A percentile compares a stretch with the other conserved stretches of the same genome.
phyloP scores from a whole-genome alignment of 2,329 filamentous ascomycete species.

The Aureobasidium vineae region DNA sequence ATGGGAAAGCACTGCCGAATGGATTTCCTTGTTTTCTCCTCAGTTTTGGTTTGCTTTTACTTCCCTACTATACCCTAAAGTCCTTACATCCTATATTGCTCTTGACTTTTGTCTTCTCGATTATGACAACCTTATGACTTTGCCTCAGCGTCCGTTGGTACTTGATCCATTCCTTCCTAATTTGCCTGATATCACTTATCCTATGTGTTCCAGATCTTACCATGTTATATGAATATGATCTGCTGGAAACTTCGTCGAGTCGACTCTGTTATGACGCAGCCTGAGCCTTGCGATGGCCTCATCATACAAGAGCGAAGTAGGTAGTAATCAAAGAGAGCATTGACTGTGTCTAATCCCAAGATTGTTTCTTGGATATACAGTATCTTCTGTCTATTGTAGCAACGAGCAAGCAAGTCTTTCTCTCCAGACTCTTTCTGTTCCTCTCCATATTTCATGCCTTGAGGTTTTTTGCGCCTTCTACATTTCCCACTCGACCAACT shows the following conservation, averaged over 20 bases:
- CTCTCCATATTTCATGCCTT: not conserved
- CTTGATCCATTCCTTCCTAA: not conserved
- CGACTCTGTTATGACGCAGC: no score
- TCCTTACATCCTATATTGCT: not conserved
- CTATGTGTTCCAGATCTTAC: no score
- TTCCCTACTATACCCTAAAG: not conserved
- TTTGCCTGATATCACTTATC: no score
- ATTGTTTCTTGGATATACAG: no score
- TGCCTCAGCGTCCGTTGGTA: not conserved
- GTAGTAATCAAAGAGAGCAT: no score
- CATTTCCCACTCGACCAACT: constrained; percentile 19
- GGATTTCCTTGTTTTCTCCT: not conserved
- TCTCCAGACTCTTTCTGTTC: not conserved
- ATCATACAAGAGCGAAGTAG: no score
- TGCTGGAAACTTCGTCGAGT: no score
- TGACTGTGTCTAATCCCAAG: no score
- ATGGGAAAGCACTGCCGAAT: not conserved
- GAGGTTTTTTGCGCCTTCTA: not conserved
- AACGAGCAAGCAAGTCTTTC: not conserved
- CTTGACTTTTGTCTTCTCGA: not conserved
- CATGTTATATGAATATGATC: no score
- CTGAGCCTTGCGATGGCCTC: no score
- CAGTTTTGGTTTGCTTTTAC: not conserved
- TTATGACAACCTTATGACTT: not conserved
- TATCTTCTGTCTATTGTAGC: no score